Evolutionary conservation across 2,329 filamentous ascomycete species (phyloP).

Genomic region (Hymenoscyphus repandus): DNA sequence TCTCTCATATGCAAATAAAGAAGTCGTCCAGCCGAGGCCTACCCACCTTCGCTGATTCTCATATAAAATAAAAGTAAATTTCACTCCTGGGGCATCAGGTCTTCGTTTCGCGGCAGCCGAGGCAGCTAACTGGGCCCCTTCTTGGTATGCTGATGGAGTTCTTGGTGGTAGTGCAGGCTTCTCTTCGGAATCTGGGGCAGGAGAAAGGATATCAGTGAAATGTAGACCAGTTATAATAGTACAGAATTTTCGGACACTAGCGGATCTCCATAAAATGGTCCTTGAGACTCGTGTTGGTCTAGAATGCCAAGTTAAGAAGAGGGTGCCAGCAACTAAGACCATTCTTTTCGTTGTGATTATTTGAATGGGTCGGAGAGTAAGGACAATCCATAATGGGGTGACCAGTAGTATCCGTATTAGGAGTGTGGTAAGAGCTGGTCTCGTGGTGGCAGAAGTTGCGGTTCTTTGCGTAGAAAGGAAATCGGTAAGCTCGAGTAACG

Average conservation of each 20-base stretch:
- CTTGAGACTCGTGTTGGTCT: slow-evolving; percentile 78
- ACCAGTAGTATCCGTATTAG: slow-evolving; percentile 85
- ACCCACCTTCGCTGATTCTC: slow-evolving; percentile 97
- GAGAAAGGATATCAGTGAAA: slow-evolving; percentile 49
- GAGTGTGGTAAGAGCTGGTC: slow-evolving; percentile 81
- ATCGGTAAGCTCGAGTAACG: slow-evolving; percentile 81
- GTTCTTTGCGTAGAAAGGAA: slow-evolving; percentile 89
- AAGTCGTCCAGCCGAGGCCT: slow-evolving; percentile 90
- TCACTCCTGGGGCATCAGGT: slow-evolving; percentile 69
- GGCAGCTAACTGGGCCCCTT: slow-evolving; percentile 31
- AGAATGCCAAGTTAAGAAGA: slow-evolving; percentile 88
- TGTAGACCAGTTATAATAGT: slow-evolving; percentile 74
- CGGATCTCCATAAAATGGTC: slow-evolving; percentile 85
- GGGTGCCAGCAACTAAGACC: slow-evolving; percentile 77
- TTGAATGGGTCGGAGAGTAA: slow-evolving; percentile 77
- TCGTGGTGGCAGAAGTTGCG: slow-evolving; percentile 83
- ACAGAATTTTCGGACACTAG: slow-evolving; percentile 63
- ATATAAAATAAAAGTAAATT: slow-evolving; percentile 94
- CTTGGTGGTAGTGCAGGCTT: slow-evolving; percentile 31
- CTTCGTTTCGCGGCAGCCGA: slow-evolving; percentile 31
- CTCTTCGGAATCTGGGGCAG: slow-evolving; percentile 17
- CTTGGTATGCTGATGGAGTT: slow-evolving; percentile 18
- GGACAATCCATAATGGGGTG: slow-evolving; percentile 78
- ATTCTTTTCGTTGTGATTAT: slow-evolving; percentile 85
- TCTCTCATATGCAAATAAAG: slow-evolving; percentile 84